These are phyloP conservation scores for Linum trigynum DNA, from an alignment of 345 rosid genomes.

Conservation along the genomic window DNA sequence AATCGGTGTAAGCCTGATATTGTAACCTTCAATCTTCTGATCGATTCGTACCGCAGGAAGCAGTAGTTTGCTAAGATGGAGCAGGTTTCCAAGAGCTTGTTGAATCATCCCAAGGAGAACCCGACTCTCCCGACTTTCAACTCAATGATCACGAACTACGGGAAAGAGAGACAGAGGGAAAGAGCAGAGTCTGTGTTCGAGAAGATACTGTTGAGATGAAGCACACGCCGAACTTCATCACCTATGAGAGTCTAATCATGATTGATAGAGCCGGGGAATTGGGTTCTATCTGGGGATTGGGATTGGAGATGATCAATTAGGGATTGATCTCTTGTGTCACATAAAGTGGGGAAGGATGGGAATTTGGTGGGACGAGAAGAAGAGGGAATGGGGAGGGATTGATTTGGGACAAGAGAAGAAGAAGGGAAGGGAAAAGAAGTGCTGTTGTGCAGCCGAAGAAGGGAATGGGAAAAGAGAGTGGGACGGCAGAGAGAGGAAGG, in stretches of 20 bases:
- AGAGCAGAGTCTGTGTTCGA: slow-evolving; percentile 53
- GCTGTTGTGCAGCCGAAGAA: no score
- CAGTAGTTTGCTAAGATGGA: slow-evolving; percentile 94
- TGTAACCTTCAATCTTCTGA: slow-evolving; percentile 69
- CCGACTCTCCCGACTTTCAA: slow-evolving; percentile 79
- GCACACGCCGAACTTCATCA: slow-evolving; percentile 54
- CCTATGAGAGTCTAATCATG: slow-evolving; percentile 77
- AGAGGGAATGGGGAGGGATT: no score
- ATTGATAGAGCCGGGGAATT: no score
- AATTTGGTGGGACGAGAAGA: no score
- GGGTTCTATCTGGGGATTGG: no score
- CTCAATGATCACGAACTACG: slow-evolving; percentile 80
- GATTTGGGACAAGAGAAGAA: no score
- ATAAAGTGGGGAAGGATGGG: no score
- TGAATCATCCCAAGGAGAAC: slow-evolving; percentile 68
- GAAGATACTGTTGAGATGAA: slow-evolving; percentile 62
- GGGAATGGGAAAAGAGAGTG: no score
- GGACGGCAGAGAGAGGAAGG: no score
- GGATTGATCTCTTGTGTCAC: no score
- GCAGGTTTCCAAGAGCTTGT: slow-evolving; percentile 66
- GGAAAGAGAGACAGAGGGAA: slow-evolving; percentile 69
- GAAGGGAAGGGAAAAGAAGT: no score
- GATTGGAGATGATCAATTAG: no score
- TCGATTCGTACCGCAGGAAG: slow-evolving; percentile 76
- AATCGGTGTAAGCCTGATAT: slow-evolving; percentile 68